A percentile compares a stretch with the other conserved stretches of the same genome.
phyloP scores from a whole-genome alignment of 2,329 filamentous ascomycete genomes.

The Talaromyces atroroseus region DNA sequence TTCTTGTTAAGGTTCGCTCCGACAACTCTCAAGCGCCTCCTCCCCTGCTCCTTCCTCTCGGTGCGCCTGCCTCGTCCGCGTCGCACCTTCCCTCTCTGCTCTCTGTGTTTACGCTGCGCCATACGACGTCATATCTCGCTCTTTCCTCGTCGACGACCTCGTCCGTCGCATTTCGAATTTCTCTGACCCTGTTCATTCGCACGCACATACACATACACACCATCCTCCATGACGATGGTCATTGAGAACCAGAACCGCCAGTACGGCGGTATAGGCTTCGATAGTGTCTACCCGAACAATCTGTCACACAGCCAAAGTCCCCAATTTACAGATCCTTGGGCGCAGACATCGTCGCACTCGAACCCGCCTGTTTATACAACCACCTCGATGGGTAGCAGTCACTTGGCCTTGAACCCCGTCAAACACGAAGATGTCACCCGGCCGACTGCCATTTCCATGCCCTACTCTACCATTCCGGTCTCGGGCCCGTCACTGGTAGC shows the following conservation, averaged over 20 bases:
- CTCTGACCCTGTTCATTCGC: neutral
- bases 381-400: conserved; percentile 54
- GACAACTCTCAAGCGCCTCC: conserved; percentile 8
- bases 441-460: conserved; percentile 60
- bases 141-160: neutral
- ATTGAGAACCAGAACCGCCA: conserved; percentile 82
- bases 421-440: conserved; percentile 54
- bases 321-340: conserved; percentile 90
- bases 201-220: neutral
- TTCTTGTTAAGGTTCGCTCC: neutral
- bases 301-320: conserved; percentile 60
- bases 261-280: conserved; percentile 72
- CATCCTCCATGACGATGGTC: conserved; percentile 81
- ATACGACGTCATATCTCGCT: conserved; percentile 6
- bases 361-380: conserved; percentile 57
- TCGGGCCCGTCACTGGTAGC: conserved; percentile 66
- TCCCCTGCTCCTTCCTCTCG: neutral
- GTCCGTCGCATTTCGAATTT: neutral
- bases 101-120: neutral
- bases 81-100: conserved; percentile 12
- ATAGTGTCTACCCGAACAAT: conserved; percentile 65
- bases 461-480: conserved; percentile 67
- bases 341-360: conserved; percentile 55
- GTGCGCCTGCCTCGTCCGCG: conserved; percentile 5
- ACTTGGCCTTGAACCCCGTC: conserved; percentile 54